Conservation (phyloP, 257 asterid species). For the Forsythia suspensa region DNA sequence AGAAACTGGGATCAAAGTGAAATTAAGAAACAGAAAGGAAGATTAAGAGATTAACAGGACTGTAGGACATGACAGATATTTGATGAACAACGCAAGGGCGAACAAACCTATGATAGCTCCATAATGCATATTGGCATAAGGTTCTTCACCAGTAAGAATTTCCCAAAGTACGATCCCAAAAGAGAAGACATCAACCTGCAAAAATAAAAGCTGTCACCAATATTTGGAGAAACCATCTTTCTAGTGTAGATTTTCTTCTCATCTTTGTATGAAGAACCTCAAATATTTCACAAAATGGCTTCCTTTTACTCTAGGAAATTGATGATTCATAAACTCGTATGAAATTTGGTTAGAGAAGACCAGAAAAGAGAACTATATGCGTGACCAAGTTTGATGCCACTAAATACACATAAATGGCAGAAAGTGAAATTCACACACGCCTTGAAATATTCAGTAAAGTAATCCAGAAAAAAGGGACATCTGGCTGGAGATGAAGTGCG, state of each 20-base stretch:
- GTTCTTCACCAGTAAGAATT: conserved; percentile 97
- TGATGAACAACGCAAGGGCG: neutral
- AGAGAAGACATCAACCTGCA: conserved; percentile 93
- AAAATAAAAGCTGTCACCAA: conserved; percentile 11
- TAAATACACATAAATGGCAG: neutral
- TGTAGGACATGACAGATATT: neutral
- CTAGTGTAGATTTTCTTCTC: neutral
- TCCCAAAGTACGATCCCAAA: conserved; percentile 97
- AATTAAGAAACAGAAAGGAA: neutral
- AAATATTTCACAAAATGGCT: neutral
- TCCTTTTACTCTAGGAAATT: neutral
- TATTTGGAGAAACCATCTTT: neutral
- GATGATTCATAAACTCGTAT: neutral
- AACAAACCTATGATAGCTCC: conserved; percentile 89
- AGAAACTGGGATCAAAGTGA: neutral
- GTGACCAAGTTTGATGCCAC: neutral
- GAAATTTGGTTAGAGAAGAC: neutral
- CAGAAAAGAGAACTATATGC: neutral
- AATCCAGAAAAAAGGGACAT: neutral
- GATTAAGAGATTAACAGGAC: neutral
- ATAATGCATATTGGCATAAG: conserved; percentile 95
- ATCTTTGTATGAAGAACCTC: neutral
- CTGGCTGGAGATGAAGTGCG: neutral
- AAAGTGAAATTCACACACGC: neutral
- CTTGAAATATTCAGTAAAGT: too few relatives aligned